Base-by-base conservation (phyloP, 2,329 filamentous ascomycete species). In the Colletotrichum theobromicola region DNA sequence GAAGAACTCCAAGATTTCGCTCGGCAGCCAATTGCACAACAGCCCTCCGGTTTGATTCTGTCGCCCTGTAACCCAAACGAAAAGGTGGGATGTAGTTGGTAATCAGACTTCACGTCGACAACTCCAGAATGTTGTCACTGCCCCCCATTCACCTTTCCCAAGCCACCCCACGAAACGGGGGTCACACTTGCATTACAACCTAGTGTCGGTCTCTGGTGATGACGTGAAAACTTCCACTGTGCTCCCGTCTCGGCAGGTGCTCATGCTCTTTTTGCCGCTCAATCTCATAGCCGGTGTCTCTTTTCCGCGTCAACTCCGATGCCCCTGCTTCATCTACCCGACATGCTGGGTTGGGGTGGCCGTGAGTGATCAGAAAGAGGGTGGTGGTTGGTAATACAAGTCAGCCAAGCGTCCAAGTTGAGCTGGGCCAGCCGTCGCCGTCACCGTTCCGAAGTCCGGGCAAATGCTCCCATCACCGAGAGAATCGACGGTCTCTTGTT, bases 151-250 rank as follows among this genome's bases (percentile, higher is more conserved):
- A 65, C 63, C 37, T 35, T 13, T 35, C 26, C 68, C 68, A 63
- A 67, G 68, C 68, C 55, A 67, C 68, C 68, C 72, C 72, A 72
- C 62, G 68, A 72, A 71, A 74, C 63, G 67, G 72, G 72, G 72
- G 68, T 74, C 72, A 74, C 55, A 53, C 62, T 42, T 74, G 62
- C 67, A 74, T 57, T n/a, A 18, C 35, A 67, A 62, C 68, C 67
- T 26, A 46, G 50, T 64, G 64, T 72, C 62, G 57, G 42, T 67
- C 46, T 66, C 21, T 55, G 24, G 32, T 50, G n/a, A 74, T 72
- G 72, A 67, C 67, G 60, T 63, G 68, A 57, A 72, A 46, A 26
- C n/a, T 34, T 55, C 21, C 46, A 15, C n/a, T 63, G 24, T 66
- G 21, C 34, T 63, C 34, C 55, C 30, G 53, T 42, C 55, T 63